Conservation (phyloP, 2,329 filamentous ascomycete species). For the Alternaria panax region DNA sequence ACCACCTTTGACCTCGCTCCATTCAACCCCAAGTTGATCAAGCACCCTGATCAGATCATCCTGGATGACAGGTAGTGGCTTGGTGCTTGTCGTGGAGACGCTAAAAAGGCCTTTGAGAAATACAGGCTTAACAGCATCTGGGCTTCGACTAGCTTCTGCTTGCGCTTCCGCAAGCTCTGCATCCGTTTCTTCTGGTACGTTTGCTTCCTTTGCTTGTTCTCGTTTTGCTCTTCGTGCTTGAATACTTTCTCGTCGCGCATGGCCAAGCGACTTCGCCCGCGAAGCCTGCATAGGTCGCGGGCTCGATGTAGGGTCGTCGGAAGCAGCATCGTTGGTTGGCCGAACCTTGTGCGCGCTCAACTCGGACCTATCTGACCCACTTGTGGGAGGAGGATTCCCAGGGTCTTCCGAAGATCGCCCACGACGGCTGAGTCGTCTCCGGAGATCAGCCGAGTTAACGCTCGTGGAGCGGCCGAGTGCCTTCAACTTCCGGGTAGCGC, state of each 20-base stretch:
- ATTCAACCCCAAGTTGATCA: slow-evolving; percentile 87
- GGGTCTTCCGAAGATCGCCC: slow-evolving; percentile 62
- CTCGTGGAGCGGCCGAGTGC: slow-evolving; percentile 86
- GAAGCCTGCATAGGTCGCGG: slow-evolving; percentile 42
- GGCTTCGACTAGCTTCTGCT: slow-evolving; percentile 63
- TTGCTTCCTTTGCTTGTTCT: slow-evolving; percentile 74
- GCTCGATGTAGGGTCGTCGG: slow-evolving; percentile 55
- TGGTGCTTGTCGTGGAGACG: slow-evolving; percentile 93
- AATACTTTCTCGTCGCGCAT: slow-evolving; percentile 89
- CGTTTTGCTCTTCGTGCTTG: slow-evolving; percentile 80
- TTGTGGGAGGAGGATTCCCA: slow-evolving; percentile 73
- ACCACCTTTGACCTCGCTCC: slow-evolving; percentile 88
- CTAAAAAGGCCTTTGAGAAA: slow-evolving; percentile 97
- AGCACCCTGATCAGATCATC: slow-evolving; percentile 90
- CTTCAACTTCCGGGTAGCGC: slow-evolving; percentile 66
- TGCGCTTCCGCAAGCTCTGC: slow-evolving; percentile 69
- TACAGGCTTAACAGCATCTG: slow-evolving; percentile 89
- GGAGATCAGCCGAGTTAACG: slow-evolving; percentile 85
- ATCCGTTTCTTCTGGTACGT: slow-evolving; percentile 91
- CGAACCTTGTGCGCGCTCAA: slow-evolving; percentile 55
- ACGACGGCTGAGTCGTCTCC: slow-evolving; percentile 67
- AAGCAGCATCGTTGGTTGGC: slow-evolving; percentile 58
- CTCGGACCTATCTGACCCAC: slow-evolving; percentile 79
- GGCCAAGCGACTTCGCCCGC: slow-evolving; percentile 85
- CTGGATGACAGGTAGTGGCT: slow-evolving; percentile 84